Evolutionary conservation across 768 basidiomycete genomes (phyloP).

Genomic region (Psilocybe cubensis): DNA sequence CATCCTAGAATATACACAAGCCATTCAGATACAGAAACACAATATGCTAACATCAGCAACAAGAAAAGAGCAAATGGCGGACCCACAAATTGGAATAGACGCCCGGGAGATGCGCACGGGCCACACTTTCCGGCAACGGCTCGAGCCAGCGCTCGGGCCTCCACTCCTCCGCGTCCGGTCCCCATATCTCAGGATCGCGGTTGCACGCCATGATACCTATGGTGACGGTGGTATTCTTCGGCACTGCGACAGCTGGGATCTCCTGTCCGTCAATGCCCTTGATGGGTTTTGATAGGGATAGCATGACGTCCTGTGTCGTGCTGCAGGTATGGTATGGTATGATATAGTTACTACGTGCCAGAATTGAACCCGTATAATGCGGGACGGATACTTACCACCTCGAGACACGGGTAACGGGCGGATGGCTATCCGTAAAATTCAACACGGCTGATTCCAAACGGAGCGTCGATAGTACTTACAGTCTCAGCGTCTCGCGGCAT

Average conservation of each 20-base stretch:
- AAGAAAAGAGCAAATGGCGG: not conserved
- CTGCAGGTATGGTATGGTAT: constrained; percentile 7
- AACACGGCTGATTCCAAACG: not conserved
- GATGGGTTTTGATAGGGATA: constrained; percentile 25
- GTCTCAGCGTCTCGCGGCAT: constrained; percentile 39
- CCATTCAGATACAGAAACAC: not conserved
- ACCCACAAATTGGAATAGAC: constrained; percentile 43
- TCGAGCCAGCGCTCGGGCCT: constrained; percentile 53
- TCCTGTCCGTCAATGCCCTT: constrained; percentile 22
- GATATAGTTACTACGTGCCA: not conserved
- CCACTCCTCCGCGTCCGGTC: constrained; percentile 47
- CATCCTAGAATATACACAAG: constrained; percentile 31
- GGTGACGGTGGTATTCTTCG: constrained; percentile 35
- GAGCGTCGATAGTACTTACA: constrained; percentile 24
- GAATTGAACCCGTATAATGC: not conserved
- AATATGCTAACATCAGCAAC: not conserved
- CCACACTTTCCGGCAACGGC: constrained; percentile 24
- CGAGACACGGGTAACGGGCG: constrained; percentile 22
- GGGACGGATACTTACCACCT: constrained; percentile 19
- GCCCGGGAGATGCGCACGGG: constrained; percentile 42
- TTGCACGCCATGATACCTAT: constrained; percentile 39
- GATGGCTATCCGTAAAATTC: constrained; percentile 10
- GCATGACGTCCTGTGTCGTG: constrained; percentile 20
- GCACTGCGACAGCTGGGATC: constrained; percentile 34
- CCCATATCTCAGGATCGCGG: constrained; percentile 45